Evolutionary conservation across 805 yeast genomes (phyloP), one percentile per base, ranked within the genome.

Genomic region (Candida maltosa): DNA sequence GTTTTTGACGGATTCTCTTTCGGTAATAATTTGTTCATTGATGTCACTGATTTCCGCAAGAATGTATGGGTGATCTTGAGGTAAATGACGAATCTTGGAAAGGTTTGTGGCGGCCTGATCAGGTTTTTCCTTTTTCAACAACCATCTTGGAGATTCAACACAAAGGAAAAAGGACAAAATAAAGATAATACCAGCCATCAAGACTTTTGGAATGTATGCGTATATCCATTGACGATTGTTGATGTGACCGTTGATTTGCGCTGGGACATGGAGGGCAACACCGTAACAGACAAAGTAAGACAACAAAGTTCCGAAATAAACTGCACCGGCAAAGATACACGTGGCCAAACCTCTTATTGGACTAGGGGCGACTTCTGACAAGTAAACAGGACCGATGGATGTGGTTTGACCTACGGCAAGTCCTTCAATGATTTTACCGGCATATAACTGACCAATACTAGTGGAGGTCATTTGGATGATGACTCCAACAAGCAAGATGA

Each of bases 361-460:
- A 24, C 63, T 59, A n/a, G 81, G 80, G 5, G 78, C 58, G 26
- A 70, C 63, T 47, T 75, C 81, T 3, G 76, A 61, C 29, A 73
- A 46, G 42, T 72, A 73, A 26, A 71, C 62, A 6, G 80, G 80
- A 10, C 78, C 79, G 39, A 70, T 62, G 14, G 73, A 74, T 7
- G 72, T 68, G 4, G 80, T 70, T 41, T 73, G 75, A 12, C 81
- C 80, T 31, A 75, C 57, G 14, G 73, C 75, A 14, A 70, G 44
- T 16, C 81, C 80, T 48, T 74, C 78, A 26, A 75, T 46, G 14
- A 75, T 55, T 37, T 80, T 59, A 11, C 81, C 80, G 20, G 70
- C 76, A 37, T 69, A 70, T 19, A 75, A 49, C 45, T 75, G 80
- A 4, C 74, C 77, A 11, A 72, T 59, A 1, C 40, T 26, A 32